Percentiles rank a stretch among this genome's conserved stretches.
phyloP scores from a whole-genome alignment of 2,329 filamentous ascomycete species.

The Bretziella fagacearum region DNA sequence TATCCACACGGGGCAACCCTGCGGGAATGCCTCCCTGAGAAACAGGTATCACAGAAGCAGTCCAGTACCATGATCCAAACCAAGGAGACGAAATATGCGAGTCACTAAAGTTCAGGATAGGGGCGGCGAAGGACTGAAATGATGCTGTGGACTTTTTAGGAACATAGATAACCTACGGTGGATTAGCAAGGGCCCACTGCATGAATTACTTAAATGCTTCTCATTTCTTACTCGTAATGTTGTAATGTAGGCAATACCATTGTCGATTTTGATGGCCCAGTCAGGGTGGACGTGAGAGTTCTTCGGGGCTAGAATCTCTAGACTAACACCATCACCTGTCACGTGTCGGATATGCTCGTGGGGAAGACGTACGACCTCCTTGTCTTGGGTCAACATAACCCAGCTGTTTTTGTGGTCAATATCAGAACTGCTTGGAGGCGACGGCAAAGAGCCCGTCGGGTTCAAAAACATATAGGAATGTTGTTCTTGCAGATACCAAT shows the following conservation, averaged over 20 bases:
- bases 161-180: constrained; percentile 63
- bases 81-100: constrained; percentile 74
- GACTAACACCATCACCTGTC: constrained; percentile 60
- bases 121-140: constrained; percentile 77
- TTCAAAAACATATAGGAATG: constrained; percentile 21
- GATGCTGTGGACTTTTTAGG: constrained; percentile 50
- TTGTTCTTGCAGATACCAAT: constrained; percentile 25
- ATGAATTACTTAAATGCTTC: constrained; percentile 4
- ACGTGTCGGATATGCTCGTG: constrained; percentile 69
- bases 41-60: constrained; percentile 62
- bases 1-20: constrained; percentile 53
- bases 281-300: constrained; percentile 28
- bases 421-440: constrained; percentile 19
- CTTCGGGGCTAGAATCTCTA: constrained; percentile 56
- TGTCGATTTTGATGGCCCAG: constrained; percentile 41
- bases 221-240: constrained; percentile 72
- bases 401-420: constrained; percentile 48
- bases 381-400: constrained; percentile 72
- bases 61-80: constrained; percentile 87
- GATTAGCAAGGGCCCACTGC: not conserved
- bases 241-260: constrained; percentile 63
- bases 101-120: constrained; percentile 75
- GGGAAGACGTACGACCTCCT: constrained; percentile 67
- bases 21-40: constrained; percentile 67
- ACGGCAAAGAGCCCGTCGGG: not conserved